A percentile compares a stretch with the other conserved stretches of the same genome.
These are phyloP conservation scores for Kitagawia praeruptora DNA, from an alignment of 129 eudicot species.

Conservation along the genomic window DNA sequence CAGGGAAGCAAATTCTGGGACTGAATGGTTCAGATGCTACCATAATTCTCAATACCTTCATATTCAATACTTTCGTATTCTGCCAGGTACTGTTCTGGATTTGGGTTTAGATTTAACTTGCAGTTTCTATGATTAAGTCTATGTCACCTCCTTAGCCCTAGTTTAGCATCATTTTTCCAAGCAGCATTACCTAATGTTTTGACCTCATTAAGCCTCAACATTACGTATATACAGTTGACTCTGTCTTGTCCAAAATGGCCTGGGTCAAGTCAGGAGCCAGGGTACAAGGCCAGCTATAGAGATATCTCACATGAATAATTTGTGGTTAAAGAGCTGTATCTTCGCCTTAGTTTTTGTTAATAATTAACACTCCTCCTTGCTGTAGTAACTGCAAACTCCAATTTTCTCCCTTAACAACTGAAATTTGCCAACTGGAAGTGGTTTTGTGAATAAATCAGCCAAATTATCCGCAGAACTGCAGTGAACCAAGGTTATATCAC, in stretches of 20 bases:
- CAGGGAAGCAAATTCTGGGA: constrained; percentile 43
- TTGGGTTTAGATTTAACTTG: not conserved
- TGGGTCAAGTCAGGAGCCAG: not conserved
- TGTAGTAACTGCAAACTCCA: too few relatives aligned
- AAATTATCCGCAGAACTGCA: too few relatives aligned
- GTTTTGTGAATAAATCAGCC: too few relatives aligned
- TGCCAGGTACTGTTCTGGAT: constrained; percentile 51
- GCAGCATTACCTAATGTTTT: not conserved
- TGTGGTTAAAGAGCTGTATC: not conserved
- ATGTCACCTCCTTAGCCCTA: not conserved
- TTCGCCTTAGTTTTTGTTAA: not conserved
- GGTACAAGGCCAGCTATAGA: not conserved
- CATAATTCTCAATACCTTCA: constrained; percentile 46
- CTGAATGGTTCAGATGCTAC: constrained; percentile 51
- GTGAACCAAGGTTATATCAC: too few relatives aligned
- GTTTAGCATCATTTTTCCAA: not conserved
- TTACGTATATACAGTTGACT: not conserved
- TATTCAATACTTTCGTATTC: constrained; percentile 78
- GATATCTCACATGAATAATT: not conserved
- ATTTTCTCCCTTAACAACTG: too few relatives aligned
- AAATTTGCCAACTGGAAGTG: too few relatives aligned
- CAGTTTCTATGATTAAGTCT: not conserved
- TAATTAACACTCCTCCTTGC: too few relatives aligned
- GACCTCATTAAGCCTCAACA: not conserved
- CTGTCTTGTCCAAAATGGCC: not conserved